Evolutionary conservation across 345 rosid species (phyloP).

Genomic region (Eucalyptus tenuipes): DNA sequence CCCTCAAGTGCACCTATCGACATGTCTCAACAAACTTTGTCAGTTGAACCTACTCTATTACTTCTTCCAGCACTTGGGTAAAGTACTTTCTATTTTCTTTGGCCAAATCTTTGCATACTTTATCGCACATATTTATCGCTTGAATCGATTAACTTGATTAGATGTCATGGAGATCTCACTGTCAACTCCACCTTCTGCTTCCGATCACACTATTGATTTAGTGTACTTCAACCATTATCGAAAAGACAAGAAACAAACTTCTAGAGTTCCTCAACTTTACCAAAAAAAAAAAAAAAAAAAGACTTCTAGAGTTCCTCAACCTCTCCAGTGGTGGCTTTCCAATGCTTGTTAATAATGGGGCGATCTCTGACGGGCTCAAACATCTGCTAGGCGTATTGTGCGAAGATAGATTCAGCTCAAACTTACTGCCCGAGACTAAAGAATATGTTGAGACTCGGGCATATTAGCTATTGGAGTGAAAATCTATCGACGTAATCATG

Average conservation of each 20-base stretch:
- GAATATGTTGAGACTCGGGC: background rate
- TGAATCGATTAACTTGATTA: no score
- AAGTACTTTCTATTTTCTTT: background rate
- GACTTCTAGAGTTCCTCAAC: background rate
- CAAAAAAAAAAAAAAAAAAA: no score
- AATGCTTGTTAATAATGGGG: background rate
- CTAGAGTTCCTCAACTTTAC: background rate
- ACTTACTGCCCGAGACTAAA: background rate
- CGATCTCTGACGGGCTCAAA: background rate
- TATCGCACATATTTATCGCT: no score
- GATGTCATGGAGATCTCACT: background rate
- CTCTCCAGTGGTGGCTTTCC: background rate
- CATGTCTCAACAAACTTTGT: background rate
- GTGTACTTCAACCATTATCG: background rate
- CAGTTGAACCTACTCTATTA: background rate
- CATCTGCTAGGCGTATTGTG: background rate
- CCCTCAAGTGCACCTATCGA: background rate
- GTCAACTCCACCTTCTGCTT: background rate
- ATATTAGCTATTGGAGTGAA: background rate
- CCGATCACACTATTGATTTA: background rate
- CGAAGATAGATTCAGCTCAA: background rate
- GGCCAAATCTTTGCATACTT: background rate
- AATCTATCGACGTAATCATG: background rate
- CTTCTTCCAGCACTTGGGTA: background rate
- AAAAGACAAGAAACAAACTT: background rate